Percentiles rank a stretch among this genome's conserved stretches.
Evolutionary conservation across 257 asterid species (phyloP).

Genomic region (Nicotiana tomentosiformis): DNA sequence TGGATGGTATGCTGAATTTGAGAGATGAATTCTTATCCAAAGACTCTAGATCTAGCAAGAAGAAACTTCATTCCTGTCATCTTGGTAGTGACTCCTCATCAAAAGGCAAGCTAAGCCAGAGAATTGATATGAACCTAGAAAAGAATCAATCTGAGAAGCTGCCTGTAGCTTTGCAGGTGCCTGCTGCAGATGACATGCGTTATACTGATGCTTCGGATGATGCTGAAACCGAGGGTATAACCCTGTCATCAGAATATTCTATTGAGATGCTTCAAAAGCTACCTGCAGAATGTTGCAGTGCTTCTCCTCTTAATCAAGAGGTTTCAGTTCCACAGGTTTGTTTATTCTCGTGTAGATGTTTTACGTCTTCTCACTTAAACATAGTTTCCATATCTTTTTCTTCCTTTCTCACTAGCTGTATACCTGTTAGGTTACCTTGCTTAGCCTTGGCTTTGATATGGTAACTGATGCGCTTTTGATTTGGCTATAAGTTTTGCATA

Average conservation of each 20-base stretch:
- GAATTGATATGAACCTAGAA: conserved; percentile 28
- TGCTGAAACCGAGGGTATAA: conserved; percentile 31
- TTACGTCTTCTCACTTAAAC: not conserved
- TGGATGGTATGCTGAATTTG: conserved; percentile 31
- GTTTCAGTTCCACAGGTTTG: conserved; percentile 44
- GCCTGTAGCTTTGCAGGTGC: conserved; percentile 18
- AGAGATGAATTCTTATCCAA: conserved; percentile 28
- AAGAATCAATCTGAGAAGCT: conserved; percentile 31
- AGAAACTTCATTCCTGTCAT: conserved; percentile 31
- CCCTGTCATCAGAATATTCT: conserved; percentile 25
- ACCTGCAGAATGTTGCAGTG: conserved; percentile 17
- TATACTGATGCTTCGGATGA: conserved; percentile 28
- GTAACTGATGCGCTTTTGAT: not conserved
- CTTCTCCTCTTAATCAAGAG: conserved; percentile 28
- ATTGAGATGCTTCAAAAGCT: conserved; percentile 24
- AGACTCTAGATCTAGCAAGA: conserved; percentile 35
- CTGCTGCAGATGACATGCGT: conserved; percentile 10
- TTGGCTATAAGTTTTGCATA: not conserved
- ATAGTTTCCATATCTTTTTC: not conserved
- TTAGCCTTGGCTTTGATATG: not conserved
- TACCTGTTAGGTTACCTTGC: not conserved
- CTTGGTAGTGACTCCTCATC: conserved; percentile 32
- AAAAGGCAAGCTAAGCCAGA: conserved; percentile 30
- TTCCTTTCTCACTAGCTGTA: not conserved
- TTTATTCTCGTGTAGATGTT: not conserved